phyloP scores from a whole-genome alignment of 2,329 filamentous ascomycete species.

The Zymoseptoria passerinii region DNA sequence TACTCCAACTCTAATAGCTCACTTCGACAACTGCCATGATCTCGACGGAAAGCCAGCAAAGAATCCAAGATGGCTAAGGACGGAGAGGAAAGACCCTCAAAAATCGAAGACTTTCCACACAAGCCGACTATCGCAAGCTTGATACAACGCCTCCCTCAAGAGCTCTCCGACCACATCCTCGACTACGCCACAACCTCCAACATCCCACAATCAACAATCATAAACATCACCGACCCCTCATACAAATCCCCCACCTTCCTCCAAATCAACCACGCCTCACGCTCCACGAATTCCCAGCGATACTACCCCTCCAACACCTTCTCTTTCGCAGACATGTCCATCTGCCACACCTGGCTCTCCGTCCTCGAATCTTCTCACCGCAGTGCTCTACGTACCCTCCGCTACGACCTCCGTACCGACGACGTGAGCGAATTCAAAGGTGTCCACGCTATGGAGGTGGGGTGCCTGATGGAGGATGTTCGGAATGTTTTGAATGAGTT shows the following conservation, averaged over 20 bases:
- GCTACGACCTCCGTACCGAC: neutral
- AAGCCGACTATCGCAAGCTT: neutral
- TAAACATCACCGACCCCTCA: neutral
- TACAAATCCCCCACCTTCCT: neutral
- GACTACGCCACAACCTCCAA: neutral
- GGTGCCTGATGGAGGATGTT: neutral
- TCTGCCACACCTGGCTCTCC: neutral
- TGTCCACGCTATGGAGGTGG: neutral
- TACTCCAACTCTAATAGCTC: too few relatives aligned
- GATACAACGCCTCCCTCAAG: neutral
- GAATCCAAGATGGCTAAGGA: neutral
- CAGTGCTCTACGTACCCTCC: neutral
- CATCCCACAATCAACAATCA: neutral
- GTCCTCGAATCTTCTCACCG: neutral
- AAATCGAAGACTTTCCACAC: neutral
- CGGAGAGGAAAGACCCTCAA: neutral
- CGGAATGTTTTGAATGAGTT: neutral
- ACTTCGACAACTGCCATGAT: too few relatives aligned
- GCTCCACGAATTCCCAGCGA: neutral
- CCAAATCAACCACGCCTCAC: neutral
- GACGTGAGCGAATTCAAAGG: neutral
- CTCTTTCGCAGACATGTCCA: neutral
- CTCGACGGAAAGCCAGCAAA: neutral
- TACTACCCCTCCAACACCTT: neutral
- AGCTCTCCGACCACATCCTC: neutral